Percentiles rank a stretch among this genome's conserved stretches.
Conservation (phyloP, 257 asterid species). For the Prunella vulgaris region DNA sequence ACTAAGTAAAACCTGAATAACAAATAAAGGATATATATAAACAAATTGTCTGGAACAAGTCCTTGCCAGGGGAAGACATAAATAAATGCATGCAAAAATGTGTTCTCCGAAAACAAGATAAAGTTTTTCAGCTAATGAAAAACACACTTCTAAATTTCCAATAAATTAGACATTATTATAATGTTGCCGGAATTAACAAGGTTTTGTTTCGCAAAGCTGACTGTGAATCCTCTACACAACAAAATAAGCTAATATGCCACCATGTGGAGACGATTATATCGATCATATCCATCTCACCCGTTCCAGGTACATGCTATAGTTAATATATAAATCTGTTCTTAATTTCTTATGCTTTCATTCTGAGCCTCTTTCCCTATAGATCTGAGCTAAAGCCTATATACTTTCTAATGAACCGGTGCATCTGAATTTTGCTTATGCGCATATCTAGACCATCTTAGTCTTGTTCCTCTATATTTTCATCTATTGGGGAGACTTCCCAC, state of each 20-base stretch:
- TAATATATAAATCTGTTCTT: neutral
- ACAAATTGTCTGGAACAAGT: neutral
- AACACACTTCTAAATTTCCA: neutral
- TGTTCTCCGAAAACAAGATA: neutral
- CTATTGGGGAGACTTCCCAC: neutral
- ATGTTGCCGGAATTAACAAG: neutral
- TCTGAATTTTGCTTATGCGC: neutral
- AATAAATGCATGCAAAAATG: neutral
- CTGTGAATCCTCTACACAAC: neutral
- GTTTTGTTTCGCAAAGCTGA: neutral
- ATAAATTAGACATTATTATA: neutral
- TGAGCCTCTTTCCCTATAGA: neutral
- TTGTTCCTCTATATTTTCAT: neutral
- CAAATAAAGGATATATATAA: constrained; percentile 15
- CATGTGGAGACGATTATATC: neutral
- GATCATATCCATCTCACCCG: neutral
- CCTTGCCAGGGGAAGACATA: neutral
- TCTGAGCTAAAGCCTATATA: neutral
- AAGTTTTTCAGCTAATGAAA: neutral
- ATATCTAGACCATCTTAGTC: neutral
- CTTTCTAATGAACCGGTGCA: neutral
- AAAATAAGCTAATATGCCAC: neutral
- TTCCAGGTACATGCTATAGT: neutral
- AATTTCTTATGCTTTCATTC: neutral
- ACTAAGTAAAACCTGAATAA: constrained; percentile 84